Evolutionary conservation across 306 rosid genomes (phyloP), one percentile per base, ranked within the genome.

Genomic region (Lathyrus sativus): DNA sequence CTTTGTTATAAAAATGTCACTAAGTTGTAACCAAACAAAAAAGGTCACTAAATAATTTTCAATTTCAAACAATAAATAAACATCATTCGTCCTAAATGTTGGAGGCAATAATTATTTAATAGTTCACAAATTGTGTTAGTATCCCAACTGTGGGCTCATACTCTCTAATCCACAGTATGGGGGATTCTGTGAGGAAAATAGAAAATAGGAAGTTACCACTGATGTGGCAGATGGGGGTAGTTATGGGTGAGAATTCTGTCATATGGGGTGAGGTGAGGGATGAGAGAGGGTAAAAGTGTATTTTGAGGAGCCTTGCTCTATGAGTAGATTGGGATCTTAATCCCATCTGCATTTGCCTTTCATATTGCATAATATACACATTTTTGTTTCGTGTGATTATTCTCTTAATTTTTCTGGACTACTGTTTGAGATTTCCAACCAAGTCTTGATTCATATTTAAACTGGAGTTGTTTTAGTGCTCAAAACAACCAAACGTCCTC

Each of bases 41-140:
- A 56, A 43, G 57, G 18, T 31, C 51, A 29, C 45, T n/a, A 17
- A 3, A 19, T 15, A 15, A 57, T 11, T 70, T 15, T 43, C 35
- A 56, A 43, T 70, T 14, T 43, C 35, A 56, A 43, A 28, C 45
- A 56, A 70, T 7, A 15, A 56, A 39, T 41, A 9, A 26, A 43
- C 35, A 26, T 11, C 19, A 17, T 8, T 33, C 67, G 10, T 8
- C 53, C 31, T 9, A 72, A 61, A 38, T 11, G 9, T 37, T 35
- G 50, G 53, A 46, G 11, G 75, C 35, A 46, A 37, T 49, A 72
- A 61, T 10, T 61, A 33, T 61, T 15, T 22, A 48, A 71, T 48
- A 31, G 68, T 71, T 48, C 41, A 31, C n/a, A 33, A 58, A 46
- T 57, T 62, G 53, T 55, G 48, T 43, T 43, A 43, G 48, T 5